These are phyloP conservation scores for Camellia oleifera DNA, from an alignment of 179 eudicot species.

Conservation along the genomic window DNA sequence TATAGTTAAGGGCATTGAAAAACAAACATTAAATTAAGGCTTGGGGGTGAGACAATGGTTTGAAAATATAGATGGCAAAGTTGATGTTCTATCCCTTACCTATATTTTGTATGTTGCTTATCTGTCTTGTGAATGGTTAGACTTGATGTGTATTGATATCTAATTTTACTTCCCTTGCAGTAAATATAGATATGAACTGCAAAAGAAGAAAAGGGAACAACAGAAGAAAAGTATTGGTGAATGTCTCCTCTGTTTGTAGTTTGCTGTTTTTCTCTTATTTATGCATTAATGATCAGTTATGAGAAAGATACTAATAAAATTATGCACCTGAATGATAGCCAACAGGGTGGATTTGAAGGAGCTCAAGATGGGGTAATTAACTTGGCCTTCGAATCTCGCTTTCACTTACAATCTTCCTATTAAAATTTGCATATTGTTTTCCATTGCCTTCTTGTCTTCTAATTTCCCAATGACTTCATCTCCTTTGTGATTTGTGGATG, in stretches of 20 bases:
- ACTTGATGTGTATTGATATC: constrained; percentile 3
- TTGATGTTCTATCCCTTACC: not conserved
- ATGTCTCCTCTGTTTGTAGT: constrained; percentile 24
- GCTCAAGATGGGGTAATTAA: constrained; percentile 91
- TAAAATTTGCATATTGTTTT: constrained; percentile 1
- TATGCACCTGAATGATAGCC: constrained; percentile 49
- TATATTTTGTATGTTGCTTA: not conserved
- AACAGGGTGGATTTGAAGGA: constrained; percentile 83
- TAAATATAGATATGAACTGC: constrained; percentile 82
- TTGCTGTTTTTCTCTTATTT: constrained; percentile 22
- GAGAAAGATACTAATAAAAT: constrained; percentile 31
- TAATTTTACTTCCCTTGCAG: constrained; percentile 39
- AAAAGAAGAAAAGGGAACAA: constrained; percentile 86
- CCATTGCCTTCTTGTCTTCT: not conserved
- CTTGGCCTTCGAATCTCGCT: not conserved
- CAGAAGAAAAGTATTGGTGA: constrained; percentile 91
- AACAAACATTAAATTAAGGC: not conserved
- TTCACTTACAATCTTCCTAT: not conserved
- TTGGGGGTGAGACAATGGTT: not conserved
- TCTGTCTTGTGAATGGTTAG: constrained; percentile 2
- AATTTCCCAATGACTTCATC: not conserved
- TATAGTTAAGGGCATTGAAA: not conserved
- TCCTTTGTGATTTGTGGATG: not conserved
- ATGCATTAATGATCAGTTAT: constrained; percentile 11
- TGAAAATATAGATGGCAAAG: not conserved